Base-by-base conservation (phyloP, 2,329 filamentous ascomycete species). In the Xylaria digitata region DNA sequence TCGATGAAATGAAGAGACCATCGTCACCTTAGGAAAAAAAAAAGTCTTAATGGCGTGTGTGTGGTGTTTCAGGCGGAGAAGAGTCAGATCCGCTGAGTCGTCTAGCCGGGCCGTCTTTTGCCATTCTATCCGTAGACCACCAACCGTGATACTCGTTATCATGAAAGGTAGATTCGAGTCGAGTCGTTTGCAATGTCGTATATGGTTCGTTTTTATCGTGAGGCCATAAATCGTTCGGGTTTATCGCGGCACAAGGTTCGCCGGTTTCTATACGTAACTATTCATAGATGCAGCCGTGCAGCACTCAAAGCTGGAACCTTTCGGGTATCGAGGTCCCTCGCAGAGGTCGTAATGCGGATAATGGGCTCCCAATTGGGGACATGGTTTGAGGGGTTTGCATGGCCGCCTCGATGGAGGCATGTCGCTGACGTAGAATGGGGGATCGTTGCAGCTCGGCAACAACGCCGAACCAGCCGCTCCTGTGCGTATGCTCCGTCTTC, bases 401-500 rank as follows among this genome's bases (percentile, higher is more conserved):
- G 67, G 85, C 80, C 70, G 81, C 81, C 76, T 90, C 88, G 72
- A 90, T 86, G 7, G 85, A 88, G n/a, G 86, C 85, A 73, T 87
- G 87, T 17, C 88, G 82, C 72, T 87, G 85, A 56, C 87, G 86
- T 80, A 90, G 83, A 63, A 85, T 77, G 2, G 88, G 88, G 26
- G 86, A 89, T 62, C 79, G 84, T 75, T 90, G 87, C 56, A 90
- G 78, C 73, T 90, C 88, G 61, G 86, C 81, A 23, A 90, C 86
- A 6, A 90, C 87, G 30, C 87, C 87, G 21, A 86, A 85, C 88
- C 88, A 90, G 30, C 87, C 87, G 68, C 80, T 79, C 61, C 84
- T 83, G 58, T 87, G 85, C 21, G 79, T 79, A 45, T 79, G 78
- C 50, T 80, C 80, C 40, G 82, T 78, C 50, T 81, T 80, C 57